These are phyloP conservation scores for Cladosporium velox DNA, from an alignment of 2,329 filamentous ascomycete genomes.

Conservation along the genomic window DNA sequence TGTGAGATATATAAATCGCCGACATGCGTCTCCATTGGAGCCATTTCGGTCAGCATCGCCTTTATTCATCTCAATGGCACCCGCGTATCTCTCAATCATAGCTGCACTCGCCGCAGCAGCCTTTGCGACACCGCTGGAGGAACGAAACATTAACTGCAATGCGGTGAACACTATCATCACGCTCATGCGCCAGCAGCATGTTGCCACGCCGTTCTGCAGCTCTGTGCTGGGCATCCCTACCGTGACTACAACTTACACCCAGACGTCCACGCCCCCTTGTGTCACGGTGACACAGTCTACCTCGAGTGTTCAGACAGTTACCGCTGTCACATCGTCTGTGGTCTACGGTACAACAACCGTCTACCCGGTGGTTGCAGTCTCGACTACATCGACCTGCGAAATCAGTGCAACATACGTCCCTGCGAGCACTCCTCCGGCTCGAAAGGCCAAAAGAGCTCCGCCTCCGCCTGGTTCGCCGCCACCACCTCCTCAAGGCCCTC, in stretches of 20 bases:
- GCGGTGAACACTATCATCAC: slow-evolving; percentile 14
- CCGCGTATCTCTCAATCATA: neutral
- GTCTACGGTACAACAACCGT: slow-evolving; percentile 10
- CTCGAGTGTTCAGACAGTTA: slow-evolving; percentile 8
- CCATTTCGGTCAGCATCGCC: neutral
- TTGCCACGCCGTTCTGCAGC: slow-evolving; percentile 18
- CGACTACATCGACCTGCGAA: slow-evolving; percentile 9
- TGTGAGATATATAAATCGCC: neutral
- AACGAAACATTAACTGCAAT: slow-evolving; percentile 9
- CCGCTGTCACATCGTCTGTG: neutral
- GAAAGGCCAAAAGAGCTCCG: slow-evolving; percentile 6
- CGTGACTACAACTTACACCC: neutral
- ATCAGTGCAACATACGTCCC: slow-evolving; percentile 10
- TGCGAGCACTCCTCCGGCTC: neutral
- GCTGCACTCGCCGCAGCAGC: neutral
- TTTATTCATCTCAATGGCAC: neutral
- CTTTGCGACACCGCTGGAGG: slow-evolving; percentile 4
- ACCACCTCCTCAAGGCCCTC: neutral
- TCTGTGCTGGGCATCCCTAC: slow-evolving; percentile 8
- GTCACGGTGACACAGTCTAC: slow-evolving; percentile 6
- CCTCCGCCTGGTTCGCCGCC: neutral
- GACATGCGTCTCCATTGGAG: neutral
- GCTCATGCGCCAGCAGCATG: slow-evolving; percentile 11
- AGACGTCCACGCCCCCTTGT: slow-evolving; percentile 10
- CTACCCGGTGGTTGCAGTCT: slow-evolving; percentile 16